Base-by-base conservation (phyloP, 78 protist genomes). In the Guillardia theta region DNA sequence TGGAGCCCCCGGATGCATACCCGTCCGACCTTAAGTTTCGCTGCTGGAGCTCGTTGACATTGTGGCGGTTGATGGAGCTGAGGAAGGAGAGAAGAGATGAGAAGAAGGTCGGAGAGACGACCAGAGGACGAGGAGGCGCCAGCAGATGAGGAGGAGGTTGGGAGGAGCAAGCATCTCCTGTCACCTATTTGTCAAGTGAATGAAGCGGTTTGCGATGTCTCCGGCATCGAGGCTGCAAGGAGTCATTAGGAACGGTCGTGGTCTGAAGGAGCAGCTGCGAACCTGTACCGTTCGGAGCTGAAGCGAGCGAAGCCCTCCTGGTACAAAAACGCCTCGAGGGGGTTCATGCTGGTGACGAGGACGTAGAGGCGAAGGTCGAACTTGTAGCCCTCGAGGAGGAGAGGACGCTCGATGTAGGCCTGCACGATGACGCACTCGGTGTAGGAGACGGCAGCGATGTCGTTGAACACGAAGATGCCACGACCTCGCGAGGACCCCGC, bases 291-390 rank as follows among this genome's bases (percentile, higher is more conserved):
- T 33, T 53, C 77, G 18, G 88, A 18, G 47, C 93, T 24, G 44
- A 95, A 24, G 36, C 96, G 27, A 1, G 94, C 90, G 83, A 95
- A 95, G 46, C 96, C 96, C 4, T 47, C 92, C 33, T 18, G 3
- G 44, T 53, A 90, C 37, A 95, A n/a, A 48, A 58, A 95, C 19
- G 94, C 96, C 30, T 48, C 92, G 10, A 95, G 92, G 1, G 96
- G 96, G n/a, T 48, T 15, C 12, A 95, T 92, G 24, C 93, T 43
- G 30, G 96, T 90, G 80, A 90, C 96, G 22, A 88, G 37, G 50
- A 90, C 96, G 94, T 95, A 95, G 43, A 95, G 37, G 6, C 96
- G 27, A 12, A 95, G 62, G 46, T 95, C 96, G 48, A 95, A 95
- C 62, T 95, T 95, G 88, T 80, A 58, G 37, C 96, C 96, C 22